Evolutionary conservation across 106 monocot species (phyloP).

Genomic region (Apostasia shenzhenica): DNA sequence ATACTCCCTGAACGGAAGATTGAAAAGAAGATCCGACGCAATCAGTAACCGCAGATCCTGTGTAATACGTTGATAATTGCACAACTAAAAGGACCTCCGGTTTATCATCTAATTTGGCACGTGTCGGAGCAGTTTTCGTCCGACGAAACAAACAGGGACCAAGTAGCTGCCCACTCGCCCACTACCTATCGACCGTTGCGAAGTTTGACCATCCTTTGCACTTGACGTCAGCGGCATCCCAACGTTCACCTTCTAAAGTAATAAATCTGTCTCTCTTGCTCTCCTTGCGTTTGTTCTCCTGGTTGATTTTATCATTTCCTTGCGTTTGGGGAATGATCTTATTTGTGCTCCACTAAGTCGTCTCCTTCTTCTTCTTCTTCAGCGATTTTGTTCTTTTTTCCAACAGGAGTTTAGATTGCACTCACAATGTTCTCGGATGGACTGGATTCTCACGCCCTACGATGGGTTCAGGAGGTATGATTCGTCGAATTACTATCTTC

Average conservation of each 20-base stretch:
- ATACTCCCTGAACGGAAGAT: too few relatives aligned
- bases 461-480: slow-evolving; percentile 3
- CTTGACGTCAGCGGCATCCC: background rate
- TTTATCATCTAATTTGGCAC: too few relatives aligned
- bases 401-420: background rate
- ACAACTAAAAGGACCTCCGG: too few relatives aligned
- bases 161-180: too few relatives aligned
- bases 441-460: background rate
- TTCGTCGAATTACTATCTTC: background rate
- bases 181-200: background rate
- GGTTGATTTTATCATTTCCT: background rate
- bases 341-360: too few relatives aligned
- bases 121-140: too few relatives aligned
- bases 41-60: too few relatives aligned
- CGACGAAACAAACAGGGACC: too few relatives aligned
- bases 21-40: too few relatives aligned
- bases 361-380: background rate
- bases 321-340: background rate
- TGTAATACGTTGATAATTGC: too few relatives aligned
- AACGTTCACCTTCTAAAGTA: background rate
- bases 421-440: slow-evolving; percentile 4
- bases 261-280: background rate
- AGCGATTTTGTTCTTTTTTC: background rate
- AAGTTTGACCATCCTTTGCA: background rate
- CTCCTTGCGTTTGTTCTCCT: background rate